Percentiles rank a stretch among this genome's conserved stretches.
Evolutionary conservation across 2,329 filamentous ascomycete species (phyloP).

Genomic region (Neofusicoccum cordaticola): DNA sequence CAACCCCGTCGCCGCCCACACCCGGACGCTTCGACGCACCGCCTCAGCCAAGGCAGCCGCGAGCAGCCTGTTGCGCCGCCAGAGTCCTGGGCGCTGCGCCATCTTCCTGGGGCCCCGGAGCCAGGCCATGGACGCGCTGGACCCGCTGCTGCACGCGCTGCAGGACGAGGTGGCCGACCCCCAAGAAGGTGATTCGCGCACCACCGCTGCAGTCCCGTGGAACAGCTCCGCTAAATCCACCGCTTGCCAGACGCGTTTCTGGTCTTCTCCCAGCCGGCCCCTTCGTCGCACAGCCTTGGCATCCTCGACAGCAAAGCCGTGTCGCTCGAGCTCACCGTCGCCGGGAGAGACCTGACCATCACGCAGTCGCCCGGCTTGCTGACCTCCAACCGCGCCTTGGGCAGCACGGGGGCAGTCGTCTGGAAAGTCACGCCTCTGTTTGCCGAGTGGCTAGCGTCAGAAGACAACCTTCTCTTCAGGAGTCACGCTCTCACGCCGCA

Average conservation of each 20-base stretch:
- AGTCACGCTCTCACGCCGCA: conserved; percentile 50
- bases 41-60: conserved; percentile 10
- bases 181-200: conserved; percentile 55
- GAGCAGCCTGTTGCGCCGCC: neutral
- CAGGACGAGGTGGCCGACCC: conserved; percentile 54
- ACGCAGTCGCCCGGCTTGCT: conserved; percentile 82
- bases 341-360: conserved; percentile 68
- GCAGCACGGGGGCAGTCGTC: conserved; percentile 79
- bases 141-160: conserved; percentile 40
- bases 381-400: conserved; percentile 68
- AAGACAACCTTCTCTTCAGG: conserved; percentile 61
- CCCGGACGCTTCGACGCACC: neutral
- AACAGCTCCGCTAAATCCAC: conserved; percentile 5
- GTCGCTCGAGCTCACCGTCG: conserved; percentile 55
- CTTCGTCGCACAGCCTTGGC: conserved; percentile 62
- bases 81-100: neutral
- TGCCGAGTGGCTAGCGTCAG: conserved; percentile 71
- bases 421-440: conserved; percentile 89
- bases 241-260: conserved; percentile 72
- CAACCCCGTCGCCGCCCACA: neutral
- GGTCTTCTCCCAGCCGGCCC: conserved; percentile 73
- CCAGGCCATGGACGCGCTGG: conserved; percentile 9
- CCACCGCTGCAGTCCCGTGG: neutral
- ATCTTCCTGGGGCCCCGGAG: neutral
- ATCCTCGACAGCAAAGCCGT: conserved; percentile 14